Evolutionary conservation across 345 rosid genomes (phyloP).

Genomic region (Bruguiera sexangula): DNA sequence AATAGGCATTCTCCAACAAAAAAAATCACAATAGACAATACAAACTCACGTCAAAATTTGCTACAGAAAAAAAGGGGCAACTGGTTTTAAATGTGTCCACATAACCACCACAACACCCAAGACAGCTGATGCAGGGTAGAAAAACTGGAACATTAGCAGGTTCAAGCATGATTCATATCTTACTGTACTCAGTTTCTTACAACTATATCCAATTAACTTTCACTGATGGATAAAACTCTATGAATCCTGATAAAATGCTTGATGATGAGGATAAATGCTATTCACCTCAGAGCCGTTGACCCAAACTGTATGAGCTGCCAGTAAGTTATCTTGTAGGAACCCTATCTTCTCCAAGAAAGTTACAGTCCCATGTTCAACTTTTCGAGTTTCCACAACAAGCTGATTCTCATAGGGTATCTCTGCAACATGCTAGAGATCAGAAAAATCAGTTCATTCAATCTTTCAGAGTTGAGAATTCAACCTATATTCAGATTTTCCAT

Average conservation of each 20-base stretch:
- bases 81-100: no score
- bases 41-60: no score
- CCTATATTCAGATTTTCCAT: not conserved
- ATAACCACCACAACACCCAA: no score
- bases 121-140: not conserved
- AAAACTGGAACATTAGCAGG: not conserved
- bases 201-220: no score
- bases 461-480: not conserved
- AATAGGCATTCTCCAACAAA: not conserved
- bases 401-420: conserved; percentile 43
- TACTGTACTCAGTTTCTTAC: no score
- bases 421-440: conserved; percentile 17
- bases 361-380: conserved; percentile 14
- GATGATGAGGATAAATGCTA: conserved; percentile 9
- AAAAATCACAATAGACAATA: not conserved
- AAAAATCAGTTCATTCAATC: not conserved
- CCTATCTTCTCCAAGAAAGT: conserved; percentile 1
- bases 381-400: conserved; percentile 38
- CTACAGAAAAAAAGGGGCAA: no score
- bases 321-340: not conserved
- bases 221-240: not conserved
- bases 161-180: not conserved
- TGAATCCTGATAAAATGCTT: not conserved
- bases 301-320: conserved; percentile 38
- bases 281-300: conserved; percentile 53